Evolutionary conservation across 768 basidiomycete species (phyloP), one percentile per base, ranked within the genome.

Genomic region (Boletus rubescentipes): DNA sequence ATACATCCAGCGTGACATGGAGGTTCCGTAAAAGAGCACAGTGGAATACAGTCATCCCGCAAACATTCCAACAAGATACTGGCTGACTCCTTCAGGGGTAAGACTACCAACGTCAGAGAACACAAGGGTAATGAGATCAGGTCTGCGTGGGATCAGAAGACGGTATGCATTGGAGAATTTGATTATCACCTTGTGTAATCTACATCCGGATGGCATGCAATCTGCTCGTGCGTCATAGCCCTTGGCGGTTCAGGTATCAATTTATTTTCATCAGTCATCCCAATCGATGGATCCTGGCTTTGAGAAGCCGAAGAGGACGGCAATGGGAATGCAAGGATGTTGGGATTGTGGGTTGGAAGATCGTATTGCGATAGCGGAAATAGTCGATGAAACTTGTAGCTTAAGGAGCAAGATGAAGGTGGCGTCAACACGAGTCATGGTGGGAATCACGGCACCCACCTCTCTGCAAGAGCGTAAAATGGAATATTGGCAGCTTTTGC

Each of bases 311-410:
- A 55, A 49, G 58, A 37, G 57, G 58, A 44, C 14, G 74, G 65
- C 50, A 77, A 68, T 15, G 86, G 79, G 75, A 92, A 85, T 50
- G 88, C 83, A 61, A 92, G 79, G 61, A 91, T 83, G 67, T 77
- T 79, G 54, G 87, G 76, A 72, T 86, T 86, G 71, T 91, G 83
- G 55, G 86, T 90, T 38, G 91, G 91, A 37, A 94, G 79, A 77
- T 94, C 90, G 67, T 91, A 89, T 66, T 92, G 90, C 60, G 91
- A 92, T 74, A 93, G 74, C 54, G 95, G 95, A 76, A 97, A 98
- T 63, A 95, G 78, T 58, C 96, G 88, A 69, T 96, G 91, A 72
- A 98, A 98, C 77, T 98, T 98, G 81, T 95, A 98, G 70, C 92
- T 93, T 72, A 58, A 56, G 57, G 59, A 54, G 50, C 31, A 41